These are phyloP conservation scores for Gossypium raimondii DNA, from an alignment of 345 rosid genomes.

Conservation along the genomic window DNA sequence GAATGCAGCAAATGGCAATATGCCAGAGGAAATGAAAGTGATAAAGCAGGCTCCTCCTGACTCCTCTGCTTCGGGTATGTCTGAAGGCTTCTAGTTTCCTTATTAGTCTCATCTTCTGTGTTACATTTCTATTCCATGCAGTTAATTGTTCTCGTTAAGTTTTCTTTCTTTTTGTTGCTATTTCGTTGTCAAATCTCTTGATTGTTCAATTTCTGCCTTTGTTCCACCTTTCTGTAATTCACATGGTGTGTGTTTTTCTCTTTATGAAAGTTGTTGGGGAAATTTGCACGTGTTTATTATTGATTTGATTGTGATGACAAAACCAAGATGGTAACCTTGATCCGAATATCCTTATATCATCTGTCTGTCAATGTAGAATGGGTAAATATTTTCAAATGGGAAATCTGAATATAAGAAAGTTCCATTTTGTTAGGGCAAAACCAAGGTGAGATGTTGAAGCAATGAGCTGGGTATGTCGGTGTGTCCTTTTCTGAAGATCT, in stretches of 20 bases:
- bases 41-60: slow-evolving; percentile 33
- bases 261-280: background rate
- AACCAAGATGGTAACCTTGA: background rate
- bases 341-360: background rate
- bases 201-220: background rate
- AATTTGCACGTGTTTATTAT: background rate
- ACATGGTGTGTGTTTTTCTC: background rate
- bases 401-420: slow-evolving; percentile 10
- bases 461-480: slow-evolving; percentile 25
- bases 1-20: slow-evolving; percentile 27
- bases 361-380: background rate
- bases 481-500: background rate
- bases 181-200: background rate
- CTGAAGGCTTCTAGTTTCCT: background rate
- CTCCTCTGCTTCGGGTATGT: slow-evolving; percentile 39
- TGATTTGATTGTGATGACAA: background rate
- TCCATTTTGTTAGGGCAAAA: slow-evolving; percentile 33
- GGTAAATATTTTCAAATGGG: background rate
- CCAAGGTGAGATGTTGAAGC: slow-evolving; percentile 28
- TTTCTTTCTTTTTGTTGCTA: background rate
- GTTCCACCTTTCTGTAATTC: background rate
- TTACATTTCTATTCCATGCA: slow-evolving; percentile 8
- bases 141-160: background rate
- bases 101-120: slow-evolving; percentile 1
- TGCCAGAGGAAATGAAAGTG: slow-evolving; percentile 32